These are phyloP conservation scores for Mycena rosella DNA, from an alignment of 768 basidiomycete species.

Conservation along the genomic window DNA sequence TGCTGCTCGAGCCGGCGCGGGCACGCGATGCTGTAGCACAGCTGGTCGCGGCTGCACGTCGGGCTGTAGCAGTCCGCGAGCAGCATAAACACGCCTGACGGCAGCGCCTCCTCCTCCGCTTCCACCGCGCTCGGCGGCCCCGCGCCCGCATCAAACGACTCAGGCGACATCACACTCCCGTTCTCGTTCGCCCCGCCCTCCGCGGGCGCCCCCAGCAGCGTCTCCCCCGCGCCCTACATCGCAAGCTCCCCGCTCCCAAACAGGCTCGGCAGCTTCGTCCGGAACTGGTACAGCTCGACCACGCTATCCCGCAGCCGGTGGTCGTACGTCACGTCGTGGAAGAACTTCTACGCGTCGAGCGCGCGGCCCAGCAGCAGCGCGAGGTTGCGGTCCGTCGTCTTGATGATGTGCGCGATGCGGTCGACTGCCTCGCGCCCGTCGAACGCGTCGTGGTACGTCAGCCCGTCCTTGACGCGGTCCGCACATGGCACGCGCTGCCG, in stretches of 20 bases:
- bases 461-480: slow-evolving; percentile 93
- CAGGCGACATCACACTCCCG: slow-evolving; percentile 30
- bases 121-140: slow-evolving; percentile 34
- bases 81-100: slow-evolving; percentile 95
- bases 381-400: slow-evolving; percentile 96
- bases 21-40: slow-evolving; percentile 99
- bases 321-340: slow-evolving; percentile 99
- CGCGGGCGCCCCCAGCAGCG: slow-evolving; percentile 33
- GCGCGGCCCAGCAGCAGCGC: slow-evolving; percentile 96
- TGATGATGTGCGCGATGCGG: slow-evolving; percentile 97
- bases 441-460: slow-evolving; percentile 96
- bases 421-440: slow-evolving; percentile 98
- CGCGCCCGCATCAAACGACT: slow-evolving; percentile 39
- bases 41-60: slow-evolving; percentile 91
- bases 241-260: slow-evolving; percentile 84
- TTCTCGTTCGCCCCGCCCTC: slow-evolving; percentile 20
- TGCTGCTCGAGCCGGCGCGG: slow-evolving; percentile 95
- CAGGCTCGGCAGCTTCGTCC: slow-evolving; percentile 83
- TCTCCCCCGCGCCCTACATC: slow-evolving; percentile 39
- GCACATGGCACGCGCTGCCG: slow-evolving; percentile 80
- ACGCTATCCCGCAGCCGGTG: slow-evolving; percentile 92
- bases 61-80: slow-evolving; percentile 98
- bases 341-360: slow-evolving; percentile 97
- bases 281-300: slow-evolving; percentile 94
- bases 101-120: slow-evolving; percentile 77